Evolutionary conservation across 2,329 filamentous ascomycete genomes (phyloP), one percentile per base, ranked within the genome.

Genomic region (Diaporthe citrichinensis): DNA sequence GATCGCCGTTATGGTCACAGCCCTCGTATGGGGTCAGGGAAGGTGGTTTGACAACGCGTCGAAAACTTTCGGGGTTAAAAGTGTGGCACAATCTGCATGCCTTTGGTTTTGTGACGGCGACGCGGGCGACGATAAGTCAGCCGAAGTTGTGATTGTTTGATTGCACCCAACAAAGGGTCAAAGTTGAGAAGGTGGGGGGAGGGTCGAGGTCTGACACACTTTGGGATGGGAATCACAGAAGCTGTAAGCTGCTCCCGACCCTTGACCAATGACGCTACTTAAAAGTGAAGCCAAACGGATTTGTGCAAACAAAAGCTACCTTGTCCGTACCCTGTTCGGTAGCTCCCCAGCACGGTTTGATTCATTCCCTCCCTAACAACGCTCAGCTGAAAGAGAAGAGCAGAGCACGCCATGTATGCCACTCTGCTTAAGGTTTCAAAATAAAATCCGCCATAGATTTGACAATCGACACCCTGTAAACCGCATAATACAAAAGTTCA

Each of bases 151-250:
- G 39, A 23, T n/a, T 46, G 23, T 61, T 61, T 62, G 39, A 62
- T 0, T 14, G 6, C 0, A 20, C 5, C 25, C 8, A 12, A 34
- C 12, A 0, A 1, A 5, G 12, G 17, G 61, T 65, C 25, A n/a
- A 49, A 46, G 12, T 46, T 1, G 25, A 4, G 23, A 25, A 5
- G 25, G 1, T 4, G 41, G 25, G 31, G 17, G 15, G 12, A 58
- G 0, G 20, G 51, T 31, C 5, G 53, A 25, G 6, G 53, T 55
- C 25, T 9, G 20, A 20, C 12, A 31, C 15, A 53, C n/a, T 0
- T 25, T 25, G 49, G n/a, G 12, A 58, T 20, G 28, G 25, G 2
- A n/a, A 65, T 0, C n/a, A 28, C 17, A 17, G 58, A 28, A 25
- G 0, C 36, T 41, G 23, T 4, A 4, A 28, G 23, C 7, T 17